Conservation (phyloP, 192 early-diverging fungal genomes). For the Coemansia sp. region DNA sequence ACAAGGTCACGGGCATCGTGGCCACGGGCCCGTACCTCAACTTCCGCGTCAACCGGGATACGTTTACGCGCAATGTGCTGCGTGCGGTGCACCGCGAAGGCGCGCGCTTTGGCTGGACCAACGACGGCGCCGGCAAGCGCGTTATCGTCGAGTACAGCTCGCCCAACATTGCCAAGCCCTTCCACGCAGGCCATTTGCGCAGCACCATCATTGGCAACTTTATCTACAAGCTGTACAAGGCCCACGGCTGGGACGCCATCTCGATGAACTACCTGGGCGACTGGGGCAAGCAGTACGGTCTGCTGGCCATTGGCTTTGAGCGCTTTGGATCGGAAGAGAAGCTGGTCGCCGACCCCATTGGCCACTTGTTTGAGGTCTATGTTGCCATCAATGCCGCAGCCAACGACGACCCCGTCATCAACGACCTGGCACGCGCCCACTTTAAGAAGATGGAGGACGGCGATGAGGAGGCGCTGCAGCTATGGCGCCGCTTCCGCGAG, state of each 20-base stretch:
- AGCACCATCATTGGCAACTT: constrained; percentile 97
- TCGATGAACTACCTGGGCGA: constrained; percentile 98
- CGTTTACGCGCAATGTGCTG: constrained; percentile 53
- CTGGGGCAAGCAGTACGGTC: constrained; percentile 99
- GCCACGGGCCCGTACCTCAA: constrained; percentile 70
- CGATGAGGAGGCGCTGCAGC: constrained; percentile 66
- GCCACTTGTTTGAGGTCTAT: constrained; percentile 89
- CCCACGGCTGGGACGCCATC: constrained; percentile 86
- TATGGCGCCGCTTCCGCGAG: constrained; percentile 88
- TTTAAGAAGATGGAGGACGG: constrained; percentile 94
- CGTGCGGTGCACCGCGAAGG: constrained; percentile 49
- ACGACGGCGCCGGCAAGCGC: constrained; percentile 63
- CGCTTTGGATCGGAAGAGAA: constrained; percentile 75
- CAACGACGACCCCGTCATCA: constrained; percentile 56
- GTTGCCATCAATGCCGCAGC: constrained; percentile 79
- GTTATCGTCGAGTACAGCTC: constrained; percentile 88
- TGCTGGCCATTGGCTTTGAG: constrained; percentile 85
- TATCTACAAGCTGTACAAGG: constrained; percentile 72
- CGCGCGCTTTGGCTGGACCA: constrained; percentile 61
- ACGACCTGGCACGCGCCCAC: constrained; percentile 85
- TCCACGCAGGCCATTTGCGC: constrained; percentile 97
- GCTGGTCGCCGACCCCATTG: constrained; percentile 75
- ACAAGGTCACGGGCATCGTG: constrained; percentile 49
- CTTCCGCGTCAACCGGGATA: constrained; percentile 59
- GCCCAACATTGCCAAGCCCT: constrained; percentile 98